A percentile compares a stretch with the other conserved stretches of the same genome.
These are phyloP conservation scores for Polyporus tsugae DNA, from an alignment of 1,284 basidiomycete species.

Conservation along the genomic window DNA sequence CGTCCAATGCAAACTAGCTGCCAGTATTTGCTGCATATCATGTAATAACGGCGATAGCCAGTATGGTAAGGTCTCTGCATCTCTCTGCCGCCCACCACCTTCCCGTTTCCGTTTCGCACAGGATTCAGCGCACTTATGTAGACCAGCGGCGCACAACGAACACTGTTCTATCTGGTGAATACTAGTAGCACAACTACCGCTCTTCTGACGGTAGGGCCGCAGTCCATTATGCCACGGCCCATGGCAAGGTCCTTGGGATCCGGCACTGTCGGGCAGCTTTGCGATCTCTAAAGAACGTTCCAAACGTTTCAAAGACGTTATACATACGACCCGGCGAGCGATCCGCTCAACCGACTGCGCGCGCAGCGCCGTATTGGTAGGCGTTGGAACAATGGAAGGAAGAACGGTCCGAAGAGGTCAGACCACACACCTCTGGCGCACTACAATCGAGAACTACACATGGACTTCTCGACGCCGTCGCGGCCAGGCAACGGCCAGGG, in stretches of 20 bases:
- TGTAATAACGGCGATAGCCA: too few relatives aligned
- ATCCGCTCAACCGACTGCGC: background rate
- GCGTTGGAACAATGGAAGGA: background rate
- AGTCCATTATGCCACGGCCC: background rate
- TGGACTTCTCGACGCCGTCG: background rate
- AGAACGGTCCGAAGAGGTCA: background rate
- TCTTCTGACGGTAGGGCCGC: background rate
- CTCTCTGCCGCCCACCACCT: too few relatives aligned
- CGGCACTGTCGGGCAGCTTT: background rate
- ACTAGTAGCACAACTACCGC: background rate
- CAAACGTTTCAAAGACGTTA: background rate
- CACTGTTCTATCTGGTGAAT: background rate
- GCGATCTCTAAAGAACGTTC: background rate
- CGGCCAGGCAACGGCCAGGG: too few relatives aligned
- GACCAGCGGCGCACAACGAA: background rate
- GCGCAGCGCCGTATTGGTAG: background rate
- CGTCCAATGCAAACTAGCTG: too few relatives aligned
- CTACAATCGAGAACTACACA: background rate
- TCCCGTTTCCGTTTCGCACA: too few relatives aligned
- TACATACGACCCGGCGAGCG: background rate
- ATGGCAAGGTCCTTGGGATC: background rate
- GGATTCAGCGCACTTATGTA: too few relatives aligned
- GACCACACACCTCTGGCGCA: background rate
- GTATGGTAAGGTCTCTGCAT: too few relatives aligned
- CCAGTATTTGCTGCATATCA: too few relatives aligned